phyloP scores from a whole-genome alignment of 371 early-diverging fungal genomes.

The Haplosporangium sp. region DNA sequence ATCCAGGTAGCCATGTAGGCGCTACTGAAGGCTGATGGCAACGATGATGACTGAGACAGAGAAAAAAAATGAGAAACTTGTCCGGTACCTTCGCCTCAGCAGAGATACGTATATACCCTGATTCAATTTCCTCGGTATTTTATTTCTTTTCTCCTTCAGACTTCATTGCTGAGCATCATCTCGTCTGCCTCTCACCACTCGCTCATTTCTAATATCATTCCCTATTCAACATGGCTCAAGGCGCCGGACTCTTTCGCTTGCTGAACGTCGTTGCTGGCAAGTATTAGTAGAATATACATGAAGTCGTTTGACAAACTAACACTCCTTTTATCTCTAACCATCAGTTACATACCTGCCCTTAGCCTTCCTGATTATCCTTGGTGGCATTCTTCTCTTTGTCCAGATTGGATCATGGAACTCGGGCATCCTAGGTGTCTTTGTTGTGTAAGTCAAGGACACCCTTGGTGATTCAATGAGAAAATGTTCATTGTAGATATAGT shows the following conservation, averaged over 20 bases:
- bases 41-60: too few relatives aligned
- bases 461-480: too few relatives aligned
- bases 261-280: constrained; percentile 31
- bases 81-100: too few relatives aligned
- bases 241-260: constrained; percentile 36
- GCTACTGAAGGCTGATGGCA: too few relatives aligned
- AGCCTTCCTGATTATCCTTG: constrained; percentile 32
- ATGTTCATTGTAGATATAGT: background rate
- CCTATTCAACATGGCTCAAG: constrained; percentile 29
- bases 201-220: background rate
- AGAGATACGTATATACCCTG: too few relatives aligned
- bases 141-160: too few relatives aligned
- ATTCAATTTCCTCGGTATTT: too few relatives aligned
- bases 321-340: background rate
- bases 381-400: constrained; percentile 36
- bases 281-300: background rate
- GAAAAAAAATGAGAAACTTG: too few relatives aligned
- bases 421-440: constrained; percentile 34
- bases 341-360: background rate
- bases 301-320: background rate
- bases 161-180: too few relatives aligned
- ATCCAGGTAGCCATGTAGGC: too few relatives aligned
- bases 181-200: background rate
- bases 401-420: constrained; percentile 35
- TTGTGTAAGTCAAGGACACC: constrained; percentile 13